These are phyloP conservation scores for Neurospora sp. DNA, from an alignment of 495 filamentous ascomycete species.

Conservation along the genomic window DNA sequence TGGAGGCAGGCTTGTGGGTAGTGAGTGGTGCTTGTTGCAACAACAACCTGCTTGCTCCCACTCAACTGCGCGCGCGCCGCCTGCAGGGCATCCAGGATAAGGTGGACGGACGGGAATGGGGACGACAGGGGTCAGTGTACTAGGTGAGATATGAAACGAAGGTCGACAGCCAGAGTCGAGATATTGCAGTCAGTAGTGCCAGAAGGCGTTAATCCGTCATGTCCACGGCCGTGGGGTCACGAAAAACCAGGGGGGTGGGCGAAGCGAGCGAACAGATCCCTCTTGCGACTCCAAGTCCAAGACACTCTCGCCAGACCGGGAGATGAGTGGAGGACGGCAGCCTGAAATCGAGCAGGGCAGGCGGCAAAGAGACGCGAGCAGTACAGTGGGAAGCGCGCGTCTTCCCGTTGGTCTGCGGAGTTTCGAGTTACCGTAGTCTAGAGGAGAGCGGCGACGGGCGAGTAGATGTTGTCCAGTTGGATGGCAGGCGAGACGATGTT, in stretches of 20 bases:
- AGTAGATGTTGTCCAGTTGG: neutral
- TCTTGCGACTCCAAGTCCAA: slow-evolving; percentile 13
- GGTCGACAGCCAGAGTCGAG: neutral
- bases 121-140: neutral
- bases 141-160: neutral
- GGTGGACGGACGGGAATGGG: neutral
- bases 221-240: neutral
- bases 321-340: slow-evolving; percentile 24
- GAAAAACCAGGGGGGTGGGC: neutral
- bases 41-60: neutral
- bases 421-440: slow-evolving; percentile 5
- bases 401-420: slow-evolving; percentile 11
- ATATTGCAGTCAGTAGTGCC: neutral
- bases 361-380: slow-evolving; percentile 31
- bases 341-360: slow-evolving; percentile 11
- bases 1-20: neutral
- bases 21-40: neutral
- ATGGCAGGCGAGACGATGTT: neutral
- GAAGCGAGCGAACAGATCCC: neutral
- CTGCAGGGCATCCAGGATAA: neutral
- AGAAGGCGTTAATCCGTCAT: neutral
- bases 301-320: slow-evolving; percentile 11
- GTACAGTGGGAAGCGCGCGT: slow-evolving; percentile 26
- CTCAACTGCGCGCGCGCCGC: neutral
- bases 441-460: slow-evolving; percentile 1